Evolutionary conservation across 441 rosid species (phyloP).

Genomic region (Biscutella laevigata): DNA sequence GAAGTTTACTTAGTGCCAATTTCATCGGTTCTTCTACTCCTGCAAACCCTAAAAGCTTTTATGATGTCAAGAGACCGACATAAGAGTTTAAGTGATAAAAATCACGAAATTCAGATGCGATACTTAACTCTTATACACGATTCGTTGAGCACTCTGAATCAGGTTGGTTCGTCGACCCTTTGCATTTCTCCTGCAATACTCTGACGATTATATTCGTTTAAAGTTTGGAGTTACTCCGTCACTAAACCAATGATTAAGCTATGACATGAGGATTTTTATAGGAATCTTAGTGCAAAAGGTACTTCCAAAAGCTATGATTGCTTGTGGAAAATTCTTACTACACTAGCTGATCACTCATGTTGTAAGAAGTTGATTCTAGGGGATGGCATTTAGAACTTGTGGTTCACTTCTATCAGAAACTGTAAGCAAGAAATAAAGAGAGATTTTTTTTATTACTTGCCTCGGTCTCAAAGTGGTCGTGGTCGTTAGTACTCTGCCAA

Average conservation of each 20-base stretch:
- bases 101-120: slow-evolving; percentile 26
- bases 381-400: slow-evolving; percentile 13
- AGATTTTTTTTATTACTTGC: slow-evolving; percentile 31
- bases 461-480: slow-evolving; percentile 32
- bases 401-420: background rate
- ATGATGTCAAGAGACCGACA: background rate
- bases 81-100: slow-evolving; percentile 10
- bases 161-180: slow-evolving; percentile 25
- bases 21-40: background rate
- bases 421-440: slow-evolving; percentile 12
- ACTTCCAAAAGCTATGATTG: background rate
- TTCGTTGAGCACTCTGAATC: slow-evolving; percentile 63
- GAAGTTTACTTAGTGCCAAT: background rate
- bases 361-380: slow-evolving; percentile 30
- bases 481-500: slow-evolving; percentile 28
- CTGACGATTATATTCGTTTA: background rate
- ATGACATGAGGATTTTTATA: background rate
- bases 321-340: slow-evolving; percentile 22
- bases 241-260: background rate
- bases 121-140: slow-evolving; percentile 11
- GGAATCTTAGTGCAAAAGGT: background rate
- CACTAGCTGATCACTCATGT: slow-evolving; percentile 27
- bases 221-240: background rate
- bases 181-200: slow-evolving; percentile 32
- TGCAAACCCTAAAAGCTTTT: background rate